Evolutionary conservation across 1,284 basidiomycete species (phyloP), one percentile per base, ranked within the genome.

Genomic region (Sporisorium exsertum): DNA sequence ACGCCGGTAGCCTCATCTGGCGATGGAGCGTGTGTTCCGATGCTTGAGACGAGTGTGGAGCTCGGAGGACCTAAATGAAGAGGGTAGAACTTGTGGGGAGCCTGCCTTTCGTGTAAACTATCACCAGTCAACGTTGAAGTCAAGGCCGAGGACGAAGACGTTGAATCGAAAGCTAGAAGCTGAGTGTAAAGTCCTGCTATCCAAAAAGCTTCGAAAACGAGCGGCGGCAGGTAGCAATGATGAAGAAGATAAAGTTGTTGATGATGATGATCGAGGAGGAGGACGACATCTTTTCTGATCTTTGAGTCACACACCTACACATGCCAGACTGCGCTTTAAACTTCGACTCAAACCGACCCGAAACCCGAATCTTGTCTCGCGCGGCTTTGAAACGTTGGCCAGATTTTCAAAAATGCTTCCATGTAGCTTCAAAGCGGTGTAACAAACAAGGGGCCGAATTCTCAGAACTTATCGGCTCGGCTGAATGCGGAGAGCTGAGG

Each of bases 321-420:
- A 35, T 56, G 46, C 55, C 37, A 29, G 55, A 65, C 64, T 66
- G 69, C 62, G 66, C 66, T 51, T 69, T 59, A 47, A 50, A 53
- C 20, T 58, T 69, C 51, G 45, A 56, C 27, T 43, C 54, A 29
- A 40, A 20, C 49, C 49, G 49, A 50, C 18, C 60, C 66, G 60
- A 69, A 32, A 37, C 49, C 60, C 66, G 58, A 57, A 40, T 1
- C 15, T 52, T 47, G 20, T 24, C 35, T 53, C 5, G 1, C 26
- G 33, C 33, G 33, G 7, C 13, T 35, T 12, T 15, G 33, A 35
- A 10, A 32, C 29, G n/a, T n/a, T n/a, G n/a, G n/a, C n/a, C n/a
- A n/a, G n/a, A n/a, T n/a, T n/a, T n/a, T n/a, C 32, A 12, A 32
- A 32, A 32, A 6, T 12, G 5, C 3, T 35, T 35, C 8, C 6